phyloP scores from a whole-genome alignment of 2,329 filamentous ascomycete genomes.

The Myriosclerotinia curreyana region DNA sequence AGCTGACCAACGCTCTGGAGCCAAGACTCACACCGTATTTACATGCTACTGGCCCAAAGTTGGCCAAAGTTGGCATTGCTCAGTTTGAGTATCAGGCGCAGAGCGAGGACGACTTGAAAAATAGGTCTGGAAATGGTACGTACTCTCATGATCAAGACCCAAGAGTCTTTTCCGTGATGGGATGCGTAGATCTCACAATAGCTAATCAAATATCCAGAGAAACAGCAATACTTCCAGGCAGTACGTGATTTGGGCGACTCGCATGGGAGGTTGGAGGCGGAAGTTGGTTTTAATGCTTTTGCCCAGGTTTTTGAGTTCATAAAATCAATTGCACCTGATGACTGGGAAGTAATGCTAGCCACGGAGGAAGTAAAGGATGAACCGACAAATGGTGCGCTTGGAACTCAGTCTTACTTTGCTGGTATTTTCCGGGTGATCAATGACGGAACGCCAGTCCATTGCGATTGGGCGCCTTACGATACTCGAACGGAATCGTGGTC shows the following conservation, averaged over 20 bases:
- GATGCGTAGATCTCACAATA: not conserved
- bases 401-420: conserved; percentile 6
- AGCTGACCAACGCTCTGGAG: not conserved
- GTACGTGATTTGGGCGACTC: not conserved
- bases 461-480: conserved; percentile 27
- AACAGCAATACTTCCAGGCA: conserved; percentile 15
- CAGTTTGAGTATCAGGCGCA: conserved; percentile 19
- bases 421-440: conserved; percentile 45
- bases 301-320: conserved; percentile 14
- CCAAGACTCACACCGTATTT: conserved; percentile 15
- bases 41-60: conserved; percentile 12
- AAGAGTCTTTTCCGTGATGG: not conserved
- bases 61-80: conserved; percentile 17
- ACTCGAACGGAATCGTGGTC: conserved; percentile 24
- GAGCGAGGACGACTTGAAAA: conserved; percentile 13
- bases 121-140: conserved; percentile 15
- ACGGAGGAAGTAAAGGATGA: conserved; percentile 4
- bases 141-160: not conserved
- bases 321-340: conserved; percentile 6
- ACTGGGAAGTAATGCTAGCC: conserved; percentile 18
- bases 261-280: not conserved
- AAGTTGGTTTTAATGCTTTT: conserved; percentile 9
- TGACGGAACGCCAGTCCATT: conserved; percentile 40
- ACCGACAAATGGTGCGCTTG: not conserved
- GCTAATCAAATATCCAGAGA: not conserved